phyloP scores from a whole-genome alignment of 2,329 filamentous ascomycete genomes.

The Colletotrichum cuscutae region DNA sequence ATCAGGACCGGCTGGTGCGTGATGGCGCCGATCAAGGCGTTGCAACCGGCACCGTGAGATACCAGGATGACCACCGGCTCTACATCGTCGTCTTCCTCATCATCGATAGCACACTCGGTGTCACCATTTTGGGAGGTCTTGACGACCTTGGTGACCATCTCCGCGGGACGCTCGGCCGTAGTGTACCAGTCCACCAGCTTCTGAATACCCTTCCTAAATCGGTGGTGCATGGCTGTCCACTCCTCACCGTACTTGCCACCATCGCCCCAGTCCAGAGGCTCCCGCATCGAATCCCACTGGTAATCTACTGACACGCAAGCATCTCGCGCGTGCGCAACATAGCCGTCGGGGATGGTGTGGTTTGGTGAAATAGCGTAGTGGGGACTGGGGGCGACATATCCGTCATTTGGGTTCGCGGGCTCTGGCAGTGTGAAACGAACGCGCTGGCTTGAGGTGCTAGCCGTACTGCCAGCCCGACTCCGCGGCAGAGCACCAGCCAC shows the following conservation, averaged over 20 bases:
- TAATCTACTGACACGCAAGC: conserved; percentile 89
- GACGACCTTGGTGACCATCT: conserved; percentile 59
- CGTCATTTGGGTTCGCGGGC: conserved; percentile 43
- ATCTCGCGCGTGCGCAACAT: conserved; percentile 90
- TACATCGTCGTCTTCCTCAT: conserved; percentile 70
- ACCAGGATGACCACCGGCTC: conserved; percentile 88
- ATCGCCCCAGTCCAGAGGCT: conserved; percentile 83
- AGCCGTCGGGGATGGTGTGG: conserved; percentile 86
- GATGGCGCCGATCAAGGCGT: conserved; percentile 91
- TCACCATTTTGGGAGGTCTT: conserved; percentile 46
- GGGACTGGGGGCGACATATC: conserved; percentile 81
- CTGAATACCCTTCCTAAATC: conserved; percentile 83
- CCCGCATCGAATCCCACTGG: conserved; percentile 92
- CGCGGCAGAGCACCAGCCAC: conserved; percentile 49
- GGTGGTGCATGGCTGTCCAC: conserved; percentile 94
- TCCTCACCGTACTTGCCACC: conserved; percentile 92
- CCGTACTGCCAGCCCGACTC: conserved; percentile 37
- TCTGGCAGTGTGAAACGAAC: conserved; percentile 27
- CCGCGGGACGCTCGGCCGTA: conserved; percentile 61
- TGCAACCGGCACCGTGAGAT: conserved; percentile 95
- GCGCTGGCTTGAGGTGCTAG: conserved; percentile 38
- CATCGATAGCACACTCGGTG: conserved; percentile 44
- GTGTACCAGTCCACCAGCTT: conserved; percentile 87
- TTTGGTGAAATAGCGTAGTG: conserved; percentile 84
- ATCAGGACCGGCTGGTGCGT: conserved; percentile 91